Evolutionary conservation across 106 monocot genomes (phyloP).

Genomic region (Narthecium ossifragum): DNA sequence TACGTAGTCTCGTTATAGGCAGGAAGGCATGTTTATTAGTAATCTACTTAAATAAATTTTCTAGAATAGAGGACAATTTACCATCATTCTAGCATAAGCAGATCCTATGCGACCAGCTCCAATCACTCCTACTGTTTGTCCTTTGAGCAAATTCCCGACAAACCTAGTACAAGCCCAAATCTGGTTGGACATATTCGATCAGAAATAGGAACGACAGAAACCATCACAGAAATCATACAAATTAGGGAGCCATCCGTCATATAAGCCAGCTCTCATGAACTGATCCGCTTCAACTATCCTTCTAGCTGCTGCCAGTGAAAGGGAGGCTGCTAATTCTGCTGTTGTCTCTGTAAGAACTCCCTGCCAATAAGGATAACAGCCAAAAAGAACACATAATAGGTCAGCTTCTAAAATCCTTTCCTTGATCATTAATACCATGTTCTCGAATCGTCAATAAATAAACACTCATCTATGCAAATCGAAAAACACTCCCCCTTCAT

Average conservation of each 20-base stretch:
- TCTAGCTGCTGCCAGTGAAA: slow-evolving; percentile 80
- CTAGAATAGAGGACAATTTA: slow-evolving; percentile 11
- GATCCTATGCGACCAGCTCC: slow-evolving; percentile 99
- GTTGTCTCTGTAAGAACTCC: slow-evolving; percentile 99
- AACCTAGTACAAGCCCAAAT: no score
- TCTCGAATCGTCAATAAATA: no score
- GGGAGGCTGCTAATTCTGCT: slow-evolving; percentile 89
- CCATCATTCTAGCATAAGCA: slow-evolving; percentile 99
- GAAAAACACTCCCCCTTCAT: no score
- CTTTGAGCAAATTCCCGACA: slow-evolving; percentile 95
- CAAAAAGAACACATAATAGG: no score
- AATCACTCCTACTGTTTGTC: slow-evolving; percentile 96
- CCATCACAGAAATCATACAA: no score
- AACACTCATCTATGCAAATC: no score
- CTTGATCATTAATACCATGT: no score
- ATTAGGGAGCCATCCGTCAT: slow-evolving; percentile 98
- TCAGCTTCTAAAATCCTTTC: no score
- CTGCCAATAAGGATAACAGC: slow-evolving; percentile 29
- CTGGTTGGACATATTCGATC: no score
- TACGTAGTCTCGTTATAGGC: no score
- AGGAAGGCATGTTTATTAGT: not conserved
- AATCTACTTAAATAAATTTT: not conserved
- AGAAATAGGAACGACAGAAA: no score
- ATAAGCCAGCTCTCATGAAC: slow-evolving; percentile 93
- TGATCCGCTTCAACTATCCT: slow-evolving; percentile 97